Evolutionary conservation across 371 early-diverging fungal species (phyloP).

Genomic region (Apophysomyces variabilis): DNA sequence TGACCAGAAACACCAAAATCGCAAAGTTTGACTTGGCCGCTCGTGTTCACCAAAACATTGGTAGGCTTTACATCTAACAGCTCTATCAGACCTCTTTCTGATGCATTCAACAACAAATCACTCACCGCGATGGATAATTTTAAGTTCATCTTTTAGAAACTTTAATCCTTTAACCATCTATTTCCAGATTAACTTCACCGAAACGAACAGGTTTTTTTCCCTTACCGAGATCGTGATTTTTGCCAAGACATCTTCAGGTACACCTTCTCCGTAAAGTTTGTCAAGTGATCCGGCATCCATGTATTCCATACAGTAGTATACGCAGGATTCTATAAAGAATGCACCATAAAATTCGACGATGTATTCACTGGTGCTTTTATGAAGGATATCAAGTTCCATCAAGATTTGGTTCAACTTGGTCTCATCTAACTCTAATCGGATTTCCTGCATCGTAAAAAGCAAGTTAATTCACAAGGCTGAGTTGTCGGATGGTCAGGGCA

Average conservation of each 20-base stretch:
- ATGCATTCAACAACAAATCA: background rate
- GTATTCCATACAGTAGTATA: slow-evolving; percentile 93
- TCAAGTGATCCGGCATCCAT: slow-evolving; percentile 97
- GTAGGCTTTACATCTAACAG: slow-evolving; percentile 91
- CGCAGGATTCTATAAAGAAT: slow-evolving; percentile 94
- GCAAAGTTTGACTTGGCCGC: slow-evolving; percentile 92
- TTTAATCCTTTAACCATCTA: slow-evolving; percentile 88
- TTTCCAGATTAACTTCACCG: background rate
- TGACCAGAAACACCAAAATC: slow-evolving; percentile 93
- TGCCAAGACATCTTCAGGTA: slow-evolving; percentile 83
- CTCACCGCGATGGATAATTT: slow-evolving; percentile 87
- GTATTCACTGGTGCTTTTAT: slow-evolving; percentile 82
- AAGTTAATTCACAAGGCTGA: background rate
- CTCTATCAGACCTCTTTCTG: background rate
- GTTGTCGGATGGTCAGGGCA: background rate
- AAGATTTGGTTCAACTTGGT: slow-evolving; percentile 86
- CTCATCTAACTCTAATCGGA: slow-evolving; percentile 88
- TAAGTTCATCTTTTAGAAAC: slow-evolving; percentile 87
- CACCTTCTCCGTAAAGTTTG: slow-evolving; percentile 79
- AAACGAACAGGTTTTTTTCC: background rate
- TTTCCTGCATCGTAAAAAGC: slow-evolving; percentile 66
- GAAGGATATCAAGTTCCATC: slow-evolving; percentile 86
- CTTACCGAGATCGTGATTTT: slow-evolving; percentile 76
- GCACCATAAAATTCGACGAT: slow-evolving; percentile 99
- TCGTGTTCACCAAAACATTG: slow-evolving; percentile 85